A percentile compares a stretch with the other conserved stretches of the same genome.
Conservation (phyloP, 306 rosid genomes). For the Astragalus membranaceus region DNA sequence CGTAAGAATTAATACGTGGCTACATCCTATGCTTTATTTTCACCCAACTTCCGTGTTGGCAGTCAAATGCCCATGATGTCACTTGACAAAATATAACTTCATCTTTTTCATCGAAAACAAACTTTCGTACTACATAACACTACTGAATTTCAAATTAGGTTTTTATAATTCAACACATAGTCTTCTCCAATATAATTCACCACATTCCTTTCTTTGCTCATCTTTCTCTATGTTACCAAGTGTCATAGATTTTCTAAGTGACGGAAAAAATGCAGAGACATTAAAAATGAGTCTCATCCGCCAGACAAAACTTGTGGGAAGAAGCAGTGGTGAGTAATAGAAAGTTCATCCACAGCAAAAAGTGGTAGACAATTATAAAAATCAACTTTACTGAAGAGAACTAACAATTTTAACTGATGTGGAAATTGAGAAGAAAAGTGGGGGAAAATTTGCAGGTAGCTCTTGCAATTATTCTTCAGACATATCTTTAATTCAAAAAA, state of each 20-base stretch:
- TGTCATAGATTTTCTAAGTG: background rate
- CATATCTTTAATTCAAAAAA: background rate
- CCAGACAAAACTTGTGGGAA: background rate
- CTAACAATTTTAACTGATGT: background rate
- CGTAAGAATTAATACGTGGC: no score
- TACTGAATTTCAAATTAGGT: no score
- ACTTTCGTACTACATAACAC: no score
- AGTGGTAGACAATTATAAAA: background rate
- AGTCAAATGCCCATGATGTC: no score
- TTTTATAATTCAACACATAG: no score
- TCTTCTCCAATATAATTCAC: background rate
- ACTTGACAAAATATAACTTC: no score
- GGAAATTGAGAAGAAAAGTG: background rate
- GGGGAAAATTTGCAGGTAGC: background rate
- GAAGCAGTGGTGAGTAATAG: background rate
- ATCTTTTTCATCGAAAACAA: no score
- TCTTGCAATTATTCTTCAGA: no score
- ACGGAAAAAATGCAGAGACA: background rate
- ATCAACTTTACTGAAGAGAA: no score
- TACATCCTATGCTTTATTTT: no score
- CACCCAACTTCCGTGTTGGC: no score
- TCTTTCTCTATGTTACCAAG: background rate
- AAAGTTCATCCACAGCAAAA: background rate
- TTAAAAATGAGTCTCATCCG: background rate
- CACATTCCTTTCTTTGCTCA: background rate